phyloP scores from a whole-genome alignment of 1,139 yeast species.

The Suzukiozyma palmioleophila region DNA sequence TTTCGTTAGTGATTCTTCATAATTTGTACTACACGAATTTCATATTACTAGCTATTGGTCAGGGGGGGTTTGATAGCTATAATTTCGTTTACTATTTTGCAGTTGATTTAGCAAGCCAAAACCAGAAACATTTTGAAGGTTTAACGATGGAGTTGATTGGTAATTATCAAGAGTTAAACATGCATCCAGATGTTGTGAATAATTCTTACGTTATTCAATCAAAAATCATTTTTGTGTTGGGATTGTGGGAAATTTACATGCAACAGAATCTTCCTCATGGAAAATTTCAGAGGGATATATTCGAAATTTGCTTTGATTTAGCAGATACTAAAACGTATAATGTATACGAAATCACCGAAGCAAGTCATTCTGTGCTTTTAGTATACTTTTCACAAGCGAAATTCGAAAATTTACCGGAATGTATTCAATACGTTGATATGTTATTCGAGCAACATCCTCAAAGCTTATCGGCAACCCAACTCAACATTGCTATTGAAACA shows the following conservation, averaged over 20 bases:
- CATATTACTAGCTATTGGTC: slow-evolving; percentile 56
- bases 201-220: slow-evolving; percentile 37
- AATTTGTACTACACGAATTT: slow-evolving; percentile 52
- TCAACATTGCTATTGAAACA: slow-evolving; percentile 52
- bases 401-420: slow-evolving; percentile 22
- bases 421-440: slow-evolving; percentile 31
- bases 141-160: slow-evolving; percentile 40
- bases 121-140: slow-evolving; percentile 27
- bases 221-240: slow-evolving; percentile 53
- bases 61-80: slow-evolving; percentile 67
- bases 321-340: slow-evolving; percentile 27
- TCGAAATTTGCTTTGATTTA: slow-evolving; percentile 41
- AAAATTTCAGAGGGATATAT: slow-evolving; percentile 29
- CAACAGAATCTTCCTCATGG: slow-evolving; percentile 26
- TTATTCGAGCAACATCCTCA: slow-evolving; percentile 51
- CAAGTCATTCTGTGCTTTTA: slow-evolving; percentile 64
- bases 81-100: slow-evolving; percentile 58
- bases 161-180: slow-evolving; percentile 33
- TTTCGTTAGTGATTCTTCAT: slow-evolving; percentile 36
- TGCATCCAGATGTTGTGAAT: slow-evolving; percentile 31
- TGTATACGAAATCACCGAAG: slow-evolving; percentile 48
- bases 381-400: slow-evolving; percentile 33
- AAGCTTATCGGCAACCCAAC: slow-evolving; percentile 51
- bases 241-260: slow-evolving; percentile 54
- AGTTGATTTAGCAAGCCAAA: slow-evolving; percentile 35